Evolutionary conservation across 352 stramenopile genomes (phyloP), one percentile per base, ranked within the genome.

Genomic region (Albugo laibachii): DNA sequence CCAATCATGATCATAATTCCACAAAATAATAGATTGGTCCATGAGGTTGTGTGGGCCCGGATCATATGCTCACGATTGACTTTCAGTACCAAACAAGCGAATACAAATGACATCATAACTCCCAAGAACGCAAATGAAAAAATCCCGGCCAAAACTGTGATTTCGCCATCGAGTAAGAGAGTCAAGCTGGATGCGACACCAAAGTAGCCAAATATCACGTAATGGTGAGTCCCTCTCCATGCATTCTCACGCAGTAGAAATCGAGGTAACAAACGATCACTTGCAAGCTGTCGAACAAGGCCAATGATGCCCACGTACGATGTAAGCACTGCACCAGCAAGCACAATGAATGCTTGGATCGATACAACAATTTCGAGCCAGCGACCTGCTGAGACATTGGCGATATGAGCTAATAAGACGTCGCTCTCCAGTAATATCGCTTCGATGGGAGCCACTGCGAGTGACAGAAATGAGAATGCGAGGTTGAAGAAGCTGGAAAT

Each of bases 91-190:
- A 94, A 57, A 49, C 78, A 91, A 27, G 75, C 82, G 11, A 74
- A 56, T 8, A 59, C 67, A 53, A 94, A 95, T 18, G 88, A 82
- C 11, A 61, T 53, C 57, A 95, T 73, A 5, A 94, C 74, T 8
- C 59, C 68, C 1, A 95, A 52, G 53, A 95, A 95, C 6, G 82
- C 75, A 24, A 91, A 81, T 3, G 71, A 81, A 52, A 94, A 95
- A 10, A 95, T 82, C 12, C 80, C 80, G 1, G 73, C 71, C 8
- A 95, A 60, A 15, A 67, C 64, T 1, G 57, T 69, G 37, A 92
- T 79, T 43, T 93, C 53, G n/a, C 73, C 79, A 45, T 93, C 55
- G 41, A 92, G 52, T 31, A 82, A 59, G 20, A 87, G 56, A 21
- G 87, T 73, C 43, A 92, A 65, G 47, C 68, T 85, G 2, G 79